A percentile compares a stretch with the other conserved stretches of the same genome.
These are phyloP conservation scores for Gonapodya sp. DNA, from an alignment of 192 early-diverging fungal genomes.

Conservation along the genomic window DNA sequence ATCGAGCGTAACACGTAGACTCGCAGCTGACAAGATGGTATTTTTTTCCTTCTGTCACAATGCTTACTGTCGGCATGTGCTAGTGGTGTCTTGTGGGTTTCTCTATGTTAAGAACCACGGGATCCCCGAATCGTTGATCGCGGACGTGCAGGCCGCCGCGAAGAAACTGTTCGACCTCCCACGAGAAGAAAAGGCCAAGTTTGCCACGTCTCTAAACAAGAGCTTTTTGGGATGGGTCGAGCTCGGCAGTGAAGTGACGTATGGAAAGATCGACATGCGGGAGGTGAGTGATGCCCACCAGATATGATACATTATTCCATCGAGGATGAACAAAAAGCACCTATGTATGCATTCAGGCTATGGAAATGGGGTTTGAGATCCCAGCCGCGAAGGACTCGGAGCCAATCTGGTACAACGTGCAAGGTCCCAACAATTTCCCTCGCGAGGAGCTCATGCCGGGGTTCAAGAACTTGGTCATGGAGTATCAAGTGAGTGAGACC, in stretches of 20 bases:
- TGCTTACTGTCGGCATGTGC: background rate
- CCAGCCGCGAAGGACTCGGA: background rate
- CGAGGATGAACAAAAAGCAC: too few relatives aligned
- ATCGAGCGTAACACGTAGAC: too few relatives aligned
- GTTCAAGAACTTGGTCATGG: background rate
- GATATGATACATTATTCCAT: too few relatives aligned
- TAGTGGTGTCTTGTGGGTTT: background rate
- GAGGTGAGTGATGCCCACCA: too few relatives aligned
- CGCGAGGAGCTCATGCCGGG: background rate
- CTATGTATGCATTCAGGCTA: background rate
- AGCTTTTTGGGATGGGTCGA: slow-evolving; percentile 3
- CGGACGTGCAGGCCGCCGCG: background rate
- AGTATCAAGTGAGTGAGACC: background rate
- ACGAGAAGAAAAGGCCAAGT: slow-evolving; percentile 8
- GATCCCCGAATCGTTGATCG: background rate
- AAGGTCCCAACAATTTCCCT: background rate
- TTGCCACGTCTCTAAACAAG: background rate
- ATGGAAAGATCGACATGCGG: slow-evolving; percentile 10
- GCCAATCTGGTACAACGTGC: background rate
- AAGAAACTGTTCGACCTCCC: background rate
- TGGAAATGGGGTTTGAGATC: background rate
- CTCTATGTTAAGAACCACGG: slow-evolving; percentile 10
- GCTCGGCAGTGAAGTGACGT: slow-evolving; percentile 1
- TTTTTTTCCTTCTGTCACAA: background rate
- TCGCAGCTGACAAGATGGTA: background rate